Evolutionary conservation across 1,284 basidiomycete species (phyloP).

Genomic region (Irpex lacteus): DNA sequence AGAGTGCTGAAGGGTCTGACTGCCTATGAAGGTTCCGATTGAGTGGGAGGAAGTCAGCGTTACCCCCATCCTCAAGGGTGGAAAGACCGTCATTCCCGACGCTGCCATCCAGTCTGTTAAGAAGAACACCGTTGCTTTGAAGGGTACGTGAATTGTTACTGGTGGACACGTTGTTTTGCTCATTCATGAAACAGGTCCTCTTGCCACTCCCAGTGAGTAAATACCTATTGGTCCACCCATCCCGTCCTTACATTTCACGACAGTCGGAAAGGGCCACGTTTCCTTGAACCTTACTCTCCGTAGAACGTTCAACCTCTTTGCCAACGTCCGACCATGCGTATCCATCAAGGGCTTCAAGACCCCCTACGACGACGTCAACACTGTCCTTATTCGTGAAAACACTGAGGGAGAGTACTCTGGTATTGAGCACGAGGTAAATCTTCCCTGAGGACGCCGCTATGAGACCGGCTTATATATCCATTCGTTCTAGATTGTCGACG

Average conservation of each 20-base stretch:
- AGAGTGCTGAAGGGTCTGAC: neutral
- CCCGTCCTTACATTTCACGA: conserved; percentile 9
- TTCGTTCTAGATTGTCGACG: conserved; percentile 78
- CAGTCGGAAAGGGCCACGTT: conserved; percentile 98
- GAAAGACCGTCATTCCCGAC: conserved; percentile 97
- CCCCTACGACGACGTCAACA: conserved; percentile 94
- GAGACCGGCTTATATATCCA: conserved; percentile 13
- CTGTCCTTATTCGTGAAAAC: conserved; percentile 91
- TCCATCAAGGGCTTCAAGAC: conserved; percentile 98
- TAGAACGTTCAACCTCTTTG: conserved; percentile 97
- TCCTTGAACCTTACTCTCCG: conserved; percentile 97
- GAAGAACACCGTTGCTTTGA: conserved; percentile 97
- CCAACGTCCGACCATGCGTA: conserved; percentile 96
- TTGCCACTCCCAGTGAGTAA: conserved; percentile 84
- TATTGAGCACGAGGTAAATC: conserved; percentile 90
- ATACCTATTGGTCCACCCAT: conserved; percentile 16
- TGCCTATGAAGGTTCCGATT: conserved; percentile 76
- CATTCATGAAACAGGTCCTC: conserved; percentile 57
- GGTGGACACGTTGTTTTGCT: conserved; percentile 4
- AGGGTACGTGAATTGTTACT: conserved; percentile 57
- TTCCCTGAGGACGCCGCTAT: neutral
- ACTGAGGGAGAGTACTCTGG: conserved; percentile 99
- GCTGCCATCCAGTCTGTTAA: conserved; percentile 89
- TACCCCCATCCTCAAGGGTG: conserved; percentile 89
- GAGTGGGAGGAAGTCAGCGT: conserved; percentile 99